Conservation (phyloP, 768 basidiomycete species). For the Boletellus sp. region DNA sequence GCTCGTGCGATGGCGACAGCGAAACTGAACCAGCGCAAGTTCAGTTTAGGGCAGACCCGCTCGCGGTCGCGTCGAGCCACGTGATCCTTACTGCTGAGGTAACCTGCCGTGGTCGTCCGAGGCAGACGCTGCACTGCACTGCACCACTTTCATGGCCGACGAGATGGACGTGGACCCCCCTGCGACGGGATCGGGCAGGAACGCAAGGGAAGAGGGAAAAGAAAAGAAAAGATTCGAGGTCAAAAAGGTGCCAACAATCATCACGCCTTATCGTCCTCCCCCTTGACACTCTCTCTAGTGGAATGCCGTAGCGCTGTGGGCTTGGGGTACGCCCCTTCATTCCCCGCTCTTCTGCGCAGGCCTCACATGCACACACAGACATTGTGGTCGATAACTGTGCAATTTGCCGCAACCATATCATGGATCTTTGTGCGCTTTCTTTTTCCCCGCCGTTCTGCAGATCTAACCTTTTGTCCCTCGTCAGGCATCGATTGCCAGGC, state of each 20-base stretch:
- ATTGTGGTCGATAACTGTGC: conserved; percentile 99
- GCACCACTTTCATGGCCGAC: conserved; percentile 45
- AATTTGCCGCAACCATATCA: conserved; percentile 99
- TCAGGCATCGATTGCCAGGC: conserved; percentile 99
- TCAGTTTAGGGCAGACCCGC: conserved; percentile 36
- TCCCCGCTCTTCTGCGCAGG: neutral
- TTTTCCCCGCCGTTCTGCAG: neutral
- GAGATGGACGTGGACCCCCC: conserved; percentile 68
- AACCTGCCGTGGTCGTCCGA: neutral
- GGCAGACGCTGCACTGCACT: neutral
- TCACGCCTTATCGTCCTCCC: neutral
- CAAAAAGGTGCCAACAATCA: conserved; percentile 75
- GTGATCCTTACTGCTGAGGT: conserved; percentile 28
- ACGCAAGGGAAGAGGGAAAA: conserved; percentile 54
- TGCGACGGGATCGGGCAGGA: conserved; percentile 37
- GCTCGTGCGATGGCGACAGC: conserved; percentile 8
- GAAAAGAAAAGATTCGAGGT: conserved; percentile 92
- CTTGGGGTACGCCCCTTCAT: conserved; percentile 70
- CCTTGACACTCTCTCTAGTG: conserved; percentile 55
- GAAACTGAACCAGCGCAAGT: conserved; percentile 26
- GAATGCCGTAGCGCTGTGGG: conserved; percentile 98
- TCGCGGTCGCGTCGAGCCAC: conserved; percentile 39
- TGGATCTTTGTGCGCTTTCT: conserved; percentile 89
- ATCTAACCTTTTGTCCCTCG: conserved; percentile 5
- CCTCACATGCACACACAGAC: conserved; percentile 46